Evolutionary conservation across 345 rosid species (phyloP).

Genomic region (Melastoma malabathricum): DNA sequence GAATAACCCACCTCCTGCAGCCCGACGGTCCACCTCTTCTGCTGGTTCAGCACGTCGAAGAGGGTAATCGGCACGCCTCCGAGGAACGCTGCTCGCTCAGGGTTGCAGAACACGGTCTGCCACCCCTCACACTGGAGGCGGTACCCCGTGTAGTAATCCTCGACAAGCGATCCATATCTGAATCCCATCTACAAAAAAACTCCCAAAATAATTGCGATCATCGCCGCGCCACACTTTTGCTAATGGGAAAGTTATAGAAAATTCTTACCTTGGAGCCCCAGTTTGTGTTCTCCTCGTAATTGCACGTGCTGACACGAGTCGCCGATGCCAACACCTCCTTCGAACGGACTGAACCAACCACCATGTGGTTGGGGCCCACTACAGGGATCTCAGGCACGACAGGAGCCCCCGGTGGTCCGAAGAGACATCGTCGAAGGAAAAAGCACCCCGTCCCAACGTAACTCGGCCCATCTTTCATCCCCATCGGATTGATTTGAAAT

Average conservation of each 20-base stretch:
- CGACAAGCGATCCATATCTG: conserved; percentile 61
- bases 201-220: neutral
- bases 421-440: conserved; percentile 40
- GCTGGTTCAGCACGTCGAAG: conserved; percentile 32
- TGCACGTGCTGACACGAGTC: conserved; percentile 34
- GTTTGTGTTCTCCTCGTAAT: conserved; percentile 32
- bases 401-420: conserved; percentile 25
- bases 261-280: conserved; percentile 58
- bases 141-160: conserved; percentile 53
- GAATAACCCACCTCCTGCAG: conserved; percentile 31
- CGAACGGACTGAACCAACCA: conserved; percentile 16
- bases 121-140: conserved; percentile 54
- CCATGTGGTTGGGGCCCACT: conserved; percentile 14
- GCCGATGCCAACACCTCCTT: conserved; percentile 23
- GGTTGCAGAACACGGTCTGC: conserved; percentile 45
- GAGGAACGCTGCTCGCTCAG: conserved; percentile 40
- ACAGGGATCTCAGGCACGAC: conserved; percentile 22
- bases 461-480: conserved; percentile 34
- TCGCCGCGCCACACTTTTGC: no score
- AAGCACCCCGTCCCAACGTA: conserved; percentile 55
- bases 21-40: conserved; percentile 65
- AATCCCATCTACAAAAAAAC: conserved; percentile 31
- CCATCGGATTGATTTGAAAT: conserved; percentile 27
- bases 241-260: no score
- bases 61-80: conserved; percentile 45